Percentiles rank a stretch among this genome's conserved stretches.
Conservation (phyloP, 257 asterid genomes). For the Nicotiana obtusifolia region DNA sequence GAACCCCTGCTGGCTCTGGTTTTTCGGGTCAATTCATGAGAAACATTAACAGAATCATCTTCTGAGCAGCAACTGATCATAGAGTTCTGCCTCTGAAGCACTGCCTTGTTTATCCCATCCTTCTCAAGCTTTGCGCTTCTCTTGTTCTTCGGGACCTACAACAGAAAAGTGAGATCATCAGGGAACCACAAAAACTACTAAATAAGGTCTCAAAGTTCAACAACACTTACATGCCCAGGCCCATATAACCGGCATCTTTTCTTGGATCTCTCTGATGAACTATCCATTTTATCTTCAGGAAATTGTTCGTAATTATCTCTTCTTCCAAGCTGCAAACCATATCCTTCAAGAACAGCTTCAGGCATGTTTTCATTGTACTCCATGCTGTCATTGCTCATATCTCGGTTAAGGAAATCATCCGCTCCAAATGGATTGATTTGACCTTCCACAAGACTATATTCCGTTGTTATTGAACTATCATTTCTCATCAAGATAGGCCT, state of each 20-base stretch:
- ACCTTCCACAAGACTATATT: conserved; percentile 7
- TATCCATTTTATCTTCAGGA: conserved; percentile 13
- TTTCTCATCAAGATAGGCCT: neutral
- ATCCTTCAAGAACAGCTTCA: conserved; percentile 8
- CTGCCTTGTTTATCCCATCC: conserved; percentile 9
- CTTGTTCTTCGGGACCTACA: conserved; percentile 36
- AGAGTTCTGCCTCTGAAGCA: conserved; percentile 28
- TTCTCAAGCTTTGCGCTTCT: conserved; percentile 18
- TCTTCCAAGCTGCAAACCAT: neutral
- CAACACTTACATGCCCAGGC: conserved; percentile 17
- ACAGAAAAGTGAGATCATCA: neutral
- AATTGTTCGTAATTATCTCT: conserved; percentile 6
- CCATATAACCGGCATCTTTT: conserved; percentile 33
- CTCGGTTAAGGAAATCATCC: conserved; percentile 36
- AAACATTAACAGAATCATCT: conserved; percentile 35
- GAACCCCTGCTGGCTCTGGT: conserved; percentile 53
- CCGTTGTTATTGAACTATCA: conserved; percentile 19
- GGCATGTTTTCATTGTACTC: conserved; percentile 19
- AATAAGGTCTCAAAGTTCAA: neutral
- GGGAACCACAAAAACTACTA: neutral
- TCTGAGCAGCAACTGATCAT: conserved; percentile 40
- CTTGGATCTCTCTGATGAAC: conserved; percentile 28
- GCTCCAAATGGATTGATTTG: conserved; percentile 17
- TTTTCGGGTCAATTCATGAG: conserved; percentile 36
- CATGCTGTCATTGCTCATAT: conserved; percentile 29